Base-by-base conservation (phyloP, 78 protist species). In the Planoprotostelium fungivorum region DNA sequence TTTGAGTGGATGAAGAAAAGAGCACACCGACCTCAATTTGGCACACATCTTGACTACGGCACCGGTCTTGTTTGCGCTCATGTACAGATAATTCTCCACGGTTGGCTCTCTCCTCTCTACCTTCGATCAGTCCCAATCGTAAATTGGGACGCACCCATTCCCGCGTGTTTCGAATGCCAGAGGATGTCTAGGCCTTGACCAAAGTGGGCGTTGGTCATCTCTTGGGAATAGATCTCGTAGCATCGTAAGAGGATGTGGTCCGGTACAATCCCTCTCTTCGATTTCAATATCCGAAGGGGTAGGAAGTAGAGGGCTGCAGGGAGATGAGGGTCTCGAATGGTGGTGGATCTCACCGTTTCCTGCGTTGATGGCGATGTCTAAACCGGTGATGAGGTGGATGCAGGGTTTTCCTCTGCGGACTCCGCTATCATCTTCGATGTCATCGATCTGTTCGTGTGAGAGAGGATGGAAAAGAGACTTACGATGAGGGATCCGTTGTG, bases 221-320 rank as follows among this genome's bases (percentile, higher is more conserved):
- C 87, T 85, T 85, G 87, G 16, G 87, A 85, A 16, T 85, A 85
- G 36, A 85, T 37, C 37, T 85, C 87, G 37, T 85, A 85, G 63
- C 63, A 35, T 51, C 73, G 73, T 25, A 51, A 16, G 5, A 51
- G 73, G 16, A 51, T 16, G 16, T 16, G 5, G 31, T 51, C 73
- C 5, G 73, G 16, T 16, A 51, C 73, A 51, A 16, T 25, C 5
- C 16, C 87, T 16, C 73, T 51, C 73, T 51, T 51, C 73, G 36
- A 35, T 85, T 85, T 85, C n/a, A 85, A 16, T 35, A 35, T 37
- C 16, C 36, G 5, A 25, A 85, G 16, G 5, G 87, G 87, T 35
- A 85, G 16, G 37, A 85, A 85, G 16, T 85, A 85, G 63, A 85
- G 36, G 16, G 87, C 87, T 85, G 37, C 36, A 85, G 87, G 5